Base-by-base conservation (phyloP, 78 protist species). In the Guillardia theta region DNA sequence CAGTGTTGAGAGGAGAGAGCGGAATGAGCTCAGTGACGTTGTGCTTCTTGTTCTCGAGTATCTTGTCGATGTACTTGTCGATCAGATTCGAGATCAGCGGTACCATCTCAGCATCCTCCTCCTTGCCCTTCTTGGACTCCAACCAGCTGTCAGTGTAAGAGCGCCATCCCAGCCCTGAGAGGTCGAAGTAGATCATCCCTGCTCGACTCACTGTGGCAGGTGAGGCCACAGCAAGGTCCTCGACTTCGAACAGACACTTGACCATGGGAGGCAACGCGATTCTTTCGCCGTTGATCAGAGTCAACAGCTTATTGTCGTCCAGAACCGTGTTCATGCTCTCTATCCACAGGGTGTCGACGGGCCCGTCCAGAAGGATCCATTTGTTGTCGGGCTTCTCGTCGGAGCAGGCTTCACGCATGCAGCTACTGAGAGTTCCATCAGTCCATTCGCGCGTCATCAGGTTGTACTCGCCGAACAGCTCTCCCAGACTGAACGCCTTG, bases 151-250 rank as follows among this genome's bases (percentile, higher is more conserved):
- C 80, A 33, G 95, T 76, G 76, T 37, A 95, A 39, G 98, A 97
- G 64, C 33, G 22, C 97, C 97, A 97, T 18, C 97, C 98, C 24
- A 97, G 95, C 58, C 95, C 97, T 12, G 19, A 3, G 8, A 1
- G 10, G 93, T 96, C 97, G 70, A 95, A n/a, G 96, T 93, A 98
- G 50, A 98, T 95, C 93, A 98, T 98, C 41, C 99, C 99, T 64
- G 96, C 96, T 0, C 99, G 96, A 27, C 97, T 95, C 36, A 98
- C 99, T 4, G 99, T 98, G 18, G 99, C 98, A 0, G 99, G 99
- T 12, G 99, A 97, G 0, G 99, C 99, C 22, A 93, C 96, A 36
- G 94, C 46, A 9, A 98, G 95, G 33, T 98, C 96, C 88, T 95
- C 94, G 1, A 96, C 97, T 92, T 98, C 99, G 87, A 98, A 98